A percentile compares a stretch with the other conserved stretches of the same genome.
phyloP scores from a whole-genome alignment of 2,329 filamentous ascomycete genomes.

The Arthrobotrys pseudoclavata region DNA sequence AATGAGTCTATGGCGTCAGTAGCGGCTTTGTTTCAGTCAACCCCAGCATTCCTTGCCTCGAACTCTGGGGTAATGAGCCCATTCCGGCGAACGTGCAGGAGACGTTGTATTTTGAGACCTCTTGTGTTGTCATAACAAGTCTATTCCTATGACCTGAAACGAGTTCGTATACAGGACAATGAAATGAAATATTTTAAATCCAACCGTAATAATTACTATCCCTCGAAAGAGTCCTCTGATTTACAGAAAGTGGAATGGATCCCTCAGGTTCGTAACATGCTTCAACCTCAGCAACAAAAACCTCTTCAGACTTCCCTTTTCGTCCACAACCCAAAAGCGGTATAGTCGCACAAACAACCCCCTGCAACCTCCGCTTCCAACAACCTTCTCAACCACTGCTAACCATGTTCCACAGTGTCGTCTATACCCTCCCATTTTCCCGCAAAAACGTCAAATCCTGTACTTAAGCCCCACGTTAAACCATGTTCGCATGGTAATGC shows the following conservation, averaged over 20 bases:
- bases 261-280: no score
- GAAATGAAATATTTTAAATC: no score
- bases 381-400: constrained; percentile 5
- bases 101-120: constrained; percentile 7
- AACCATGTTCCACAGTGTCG: constrained; percentile 15
- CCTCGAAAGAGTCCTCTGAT: no score
- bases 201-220: no score
- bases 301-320: constrained; percentile 19
- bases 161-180: no score
- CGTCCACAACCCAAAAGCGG: constrained; percentile 12
- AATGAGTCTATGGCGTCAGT: no score
- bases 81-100: background rate
- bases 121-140: background rate
- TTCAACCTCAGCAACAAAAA: background rate
- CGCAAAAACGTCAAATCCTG: background rate
- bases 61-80: background rate
- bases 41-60: constrained; percentile 2
- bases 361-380: constrained; percentile 12
- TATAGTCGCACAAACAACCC: constrained; percentile 11
- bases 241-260: no score
- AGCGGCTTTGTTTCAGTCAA: no score
- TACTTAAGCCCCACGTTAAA: background rate
- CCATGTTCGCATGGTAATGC: constrained; percentile 1
- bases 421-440: constrained; percentile 13
- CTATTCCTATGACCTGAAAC: background rate